Conservation (phyloP, 2,329 filamentous ascomycete genomes). For the Sordariomycetes sp. region DNA sequence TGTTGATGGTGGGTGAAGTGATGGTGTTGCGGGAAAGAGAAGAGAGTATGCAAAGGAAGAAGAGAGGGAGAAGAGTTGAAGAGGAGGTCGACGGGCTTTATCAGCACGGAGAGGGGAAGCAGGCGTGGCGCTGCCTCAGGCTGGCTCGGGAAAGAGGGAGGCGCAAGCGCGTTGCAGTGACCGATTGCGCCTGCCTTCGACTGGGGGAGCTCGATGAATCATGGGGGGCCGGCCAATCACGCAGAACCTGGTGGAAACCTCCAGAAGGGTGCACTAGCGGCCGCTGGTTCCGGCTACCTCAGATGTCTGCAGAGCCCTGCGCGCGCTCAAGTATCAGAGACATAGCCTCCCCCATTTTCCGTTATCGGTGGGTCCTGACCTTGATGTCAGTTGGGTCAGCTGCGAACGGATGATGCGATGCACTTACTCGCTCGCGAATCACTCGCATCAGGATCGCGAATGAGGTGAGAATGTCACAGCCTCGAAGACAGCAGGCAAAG, state of each 20-base stretch:
- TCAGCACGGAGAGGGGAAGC: not conserved
- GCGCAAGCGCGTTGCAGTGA: not conserved
- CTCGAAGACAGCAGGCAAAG: too few relatives aligned
- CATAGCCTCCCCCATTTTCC: too few relatives aligned
- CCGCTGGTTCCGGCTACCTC: not conserved
- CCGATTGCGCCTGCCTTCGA: conserved; percentile 1
- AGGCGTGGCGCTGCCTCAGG: not conserved
- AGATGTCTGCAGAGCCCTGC: not conserved
- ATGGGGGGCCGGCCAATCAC: not conserved
- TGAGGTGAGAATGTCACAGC: too few relatives aligned
- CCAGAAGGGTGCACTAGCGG: not conserved
- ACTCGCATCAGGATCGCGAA: too few relatives aligned
- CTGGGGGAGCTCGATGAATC: not conserved
- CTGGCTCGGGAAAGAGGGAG: not conserved
- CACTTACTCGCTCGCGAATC: too few relatives aligned
- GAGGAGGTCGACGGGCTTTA: conserved; percentile 2
- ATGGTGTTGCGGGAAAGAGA: not conserved
- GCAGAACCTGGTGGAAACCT: not conserved
- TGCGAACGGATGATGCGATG: not conserved
- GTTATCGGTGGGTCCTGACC: not conserved
- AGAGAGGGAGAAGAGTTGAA: conserved; percentile 2
- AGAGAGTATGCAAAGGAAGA: conserved; percentile 3
- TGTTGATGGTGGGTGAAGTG: not conserved
- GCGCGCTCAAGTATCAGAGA: not conserved
- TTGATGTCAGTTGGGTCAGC: conserved; percentile 1